These are phyloP conservation scores for Chaetoceros muelleri DNA, from an alignment of 108 stramenopile genomes.

Conservation along the genomic window DNA sequence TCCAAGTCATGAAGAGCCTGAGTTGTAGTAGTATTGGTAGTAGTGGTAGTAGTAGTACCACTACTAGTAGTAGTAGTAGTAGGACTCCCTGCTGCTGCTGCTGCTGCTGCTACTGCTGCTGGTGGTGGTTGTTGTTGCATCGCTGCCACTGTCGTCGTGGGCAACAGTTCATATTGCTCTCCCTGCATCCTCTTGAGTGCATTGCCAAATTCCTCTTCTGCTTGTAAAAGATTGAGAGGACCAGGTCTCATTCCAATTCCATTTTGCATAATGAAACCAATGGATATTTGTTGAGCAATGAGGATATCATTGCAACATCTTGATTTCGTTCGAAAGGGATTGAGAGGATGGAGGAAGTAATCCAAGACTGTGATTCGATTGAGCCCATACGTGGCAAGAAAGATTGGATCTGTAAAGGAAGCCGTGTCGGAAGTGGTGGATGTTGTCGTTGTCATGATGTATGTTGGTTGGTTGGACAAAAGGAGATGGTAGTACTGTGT, in stretches of 20 bases:
- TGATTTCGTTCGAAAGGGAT: slow-evolving; percentile 70
- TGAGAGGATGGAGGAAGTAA: slow-evolving; percentile 81
- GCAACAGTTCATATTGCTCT: slow-evolving; percentile 77
- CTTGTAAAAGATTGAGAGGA: slow-evolving; percentile 52
- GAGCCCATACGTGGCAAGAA: slow-evolving; percentile 71
- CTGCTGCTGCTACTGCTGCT: too few species aligned
- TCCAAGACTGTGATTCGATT: slow-evolving; percentile 57
- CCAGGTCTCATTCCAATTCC: slow-evolving; percentile 40
- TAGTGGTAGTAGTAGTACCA: too few species aligned
- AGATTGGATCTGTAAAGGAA: slow-evolving; percentile 84
- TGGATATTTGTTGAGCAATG: slow-evolving; percentile 64
- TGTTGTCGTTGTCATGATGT: too few species aligned
- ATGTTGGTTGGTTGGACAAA: too few species aligned
- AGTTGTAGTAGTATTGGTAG: background rate
- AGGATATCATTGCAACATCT: slow-evolving; percentile 78
- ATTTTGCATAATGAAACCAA: slow-evolving; percentile 63
- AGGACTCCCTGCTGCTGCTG: too few species aligned
- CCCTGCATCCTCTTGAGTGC: slow-evolving; percentile 27
- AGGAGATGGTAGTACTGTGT: too few species aligned
- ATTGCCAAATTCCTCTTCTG: slow-evolving; percentile 68
- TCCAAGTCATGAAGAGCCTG: background rate
- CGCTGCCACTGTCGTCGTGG: too few species aligned
- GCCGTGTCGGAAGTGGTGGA: too few species aligned
- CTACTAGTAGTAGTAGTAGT: too few species aligned
- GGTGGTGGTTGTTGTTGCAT: too few species aligned